phyloP scores from a whole-genome alignment of 306 rosid species.

The Amphicarpaea edgeworthii region DNA sequence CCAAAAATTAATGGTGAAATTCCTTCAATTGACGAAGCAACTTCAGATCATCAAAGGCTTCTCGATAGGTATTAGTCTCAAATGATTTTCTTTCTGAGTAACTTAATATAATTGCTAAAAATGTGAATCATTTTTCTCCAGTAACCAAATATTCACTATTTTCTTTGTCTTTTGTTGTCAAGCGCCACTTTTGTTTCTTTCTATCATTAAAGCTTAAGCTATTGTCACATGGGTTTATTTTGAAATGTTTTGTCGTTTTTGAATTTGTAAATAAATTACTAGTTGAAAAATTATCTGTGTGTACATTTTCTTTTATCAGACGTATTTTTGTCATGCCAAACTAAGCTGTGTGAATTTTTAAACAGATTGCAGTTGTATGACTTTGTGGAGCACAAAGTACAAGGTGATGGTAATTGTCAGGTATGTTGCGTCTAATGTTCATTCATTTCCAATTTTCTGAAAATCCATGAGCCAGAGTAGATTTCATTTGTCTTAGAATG shows the following conservation, averaged over 20 bases:
- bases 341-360: conserved; percentile 11
- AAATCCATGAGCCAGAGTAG: neutral
- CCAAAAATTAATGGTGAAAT: conserved; percentile 92
- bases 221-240: conserved; percentile 12
- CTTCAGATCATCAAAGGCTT: conserved; percentile 90
- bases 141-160: conserved; percentile 20
- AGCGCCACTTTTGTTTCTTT: conserved; percentile 3
- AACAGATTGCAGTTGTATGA: conserved; percentile 69
- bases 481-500: neutral
- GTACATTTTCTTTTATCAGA: conserved; percentile 9
- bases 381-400: conserved; percentile 68
- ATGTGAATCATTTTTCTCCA: conserved; percentile 22
- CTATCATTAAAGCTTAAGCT: conserved; percentile 10
- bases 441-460: conserved; percentile 26
- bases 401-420: conserved; percentile 94
- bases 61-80: conserved; percentile 65
- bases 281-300: neutral
- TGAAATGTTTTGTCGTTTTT: conserved; percentile 6
- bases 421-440: conserved; percentile 49
- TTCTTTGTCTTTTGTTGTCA: neutral
- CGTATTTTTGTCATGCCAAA: conserved; percentile 9
- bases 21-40: conserved; percentile 83
- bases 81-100: conserved; percentile 24
- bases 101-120: conserved; percentile 28
- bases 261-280: conserved; percentile 1